Evolutionary conservation across 352 stramenopile species (phyloP), one percentile per base, ranked within the genome.

Genomic region (Phytophthora nicotianae): DNA sequence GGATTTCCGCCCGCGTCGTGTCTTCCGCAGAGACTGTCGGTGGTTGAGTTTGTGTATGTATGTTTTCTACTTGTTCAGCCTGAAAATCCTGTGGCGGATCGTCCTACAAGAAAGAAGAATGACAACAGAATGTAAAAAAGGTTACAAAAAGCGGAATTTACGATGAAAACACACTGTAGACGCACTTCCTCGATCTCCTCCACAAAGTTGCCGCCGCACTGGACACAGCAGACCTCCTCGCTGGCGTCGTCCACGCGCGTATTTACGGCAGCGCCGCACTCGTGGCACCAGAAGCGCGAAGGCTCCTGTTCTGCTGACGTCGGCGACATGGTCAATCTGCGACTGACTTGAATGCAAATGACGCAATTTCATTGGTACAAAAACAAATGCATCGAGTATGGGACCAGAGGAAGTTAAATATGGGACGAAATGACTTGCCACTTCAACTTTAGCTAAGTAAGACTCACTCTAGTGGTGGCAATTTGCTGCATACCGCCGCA

Each of bases 221-320:
- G 50, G 19, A 75, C 68, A 54, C 87, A 96, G 60, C 79, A 90
- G 11, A 96, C 70, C 50, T 96, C 87, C 26, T 82, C 74, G 16
- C 66, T 81, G 52, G 70, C 68, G 9, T 65, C 76, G 53, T 94
- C 83, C 19, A 91, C 66, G 35, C 60, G 60, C 50, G 85, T 93
- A 13, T 56, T 50, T 21, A 96, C 83, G 60, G 70, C 65, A 16
- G 35, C 55, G 20, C 66, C 51, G 67, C 87, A 96, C 74, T 90
- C 77, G 75, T 96, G 87, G 74, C 87, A 96, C 86, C 86, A 96
- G 69, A 94, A 96, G 53, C 64, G 76, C 54, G 50, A 58, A 21
- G 48, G 33, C 42, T 68, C 51, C 27, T 32, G 58, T 54, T 65
- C 57, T 4, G 56, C 24, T 40, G 67, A 11, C 43, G 48, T 52